Percentiles rank a stretch among this genome's conserved stretches.
phyloP scores from a whole-genome alignment of 2,329 filamentous ascomycete genomes.

The Trichoderma citrinoviride region DNA sequence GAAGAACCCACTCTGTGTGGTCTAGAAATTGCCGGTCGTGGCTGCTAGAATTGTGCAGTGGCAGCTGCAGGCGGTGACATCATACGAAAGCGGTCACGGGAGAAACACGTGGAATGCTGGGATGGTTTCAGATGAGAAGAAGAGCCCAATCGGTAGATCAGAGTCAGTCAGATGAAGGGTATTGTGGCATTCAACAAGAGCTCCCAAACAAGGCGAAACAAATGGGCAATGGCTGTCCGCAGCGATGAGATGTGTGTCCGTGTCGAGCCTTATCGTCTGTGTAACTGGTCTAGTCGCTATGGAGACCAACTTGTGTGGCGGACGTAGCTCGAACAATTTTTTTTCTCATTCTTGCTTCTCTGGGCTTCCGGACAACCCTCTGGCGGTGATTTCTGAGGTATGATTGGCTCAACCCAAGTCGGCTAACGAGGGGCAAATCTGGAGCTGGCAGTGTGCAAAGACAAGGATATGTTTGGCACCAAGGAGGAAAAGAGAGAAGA shows the following conservation, averaged over 20 bases:
- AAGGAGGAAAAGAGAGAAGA: background rate
- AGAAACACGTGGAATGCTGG: background rate
- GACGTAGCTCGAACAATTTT: background rate
- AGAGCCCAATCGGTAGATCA: background rate
- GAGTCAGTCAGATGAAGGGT: too few relatives aligned
- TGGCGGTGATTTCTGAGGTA: background rate
- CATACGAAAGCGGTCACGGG: background rate
- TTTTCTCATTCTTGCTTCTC: background rate
- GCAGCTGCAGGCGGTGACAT: slow-evolving; percentile 14
- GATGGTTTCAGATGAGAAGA: background rate
- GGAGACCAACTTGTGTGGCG: background rate
- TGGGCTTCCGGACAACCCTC: background rate
- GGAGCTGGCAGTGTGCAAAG: background rate
- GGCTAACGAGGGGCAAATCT: slow-evolving; percentile 7
- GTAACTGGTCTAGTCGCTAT: background rate
- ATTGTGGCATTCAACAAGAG: background rate
- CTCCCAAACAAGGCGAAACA: background rate
- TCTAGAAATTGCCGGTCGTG: background rate
- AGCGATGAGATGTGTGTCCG: background rate
- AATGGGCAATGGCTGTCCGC: background rate
- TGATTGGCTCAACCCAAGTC: background rate
- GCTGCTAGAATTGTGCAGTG: slow-evolving; percentile 10
- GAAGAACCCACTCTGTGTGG: slow-evolving; percentile 7
- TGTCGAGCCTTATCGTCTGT: background rate
- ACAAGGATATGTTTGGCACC: slow-evolving; percentile 9